Evolutionary conservation across 305 asterid species (phyloP).

Genomic region (Fraxinus angustifolia): DNA sequence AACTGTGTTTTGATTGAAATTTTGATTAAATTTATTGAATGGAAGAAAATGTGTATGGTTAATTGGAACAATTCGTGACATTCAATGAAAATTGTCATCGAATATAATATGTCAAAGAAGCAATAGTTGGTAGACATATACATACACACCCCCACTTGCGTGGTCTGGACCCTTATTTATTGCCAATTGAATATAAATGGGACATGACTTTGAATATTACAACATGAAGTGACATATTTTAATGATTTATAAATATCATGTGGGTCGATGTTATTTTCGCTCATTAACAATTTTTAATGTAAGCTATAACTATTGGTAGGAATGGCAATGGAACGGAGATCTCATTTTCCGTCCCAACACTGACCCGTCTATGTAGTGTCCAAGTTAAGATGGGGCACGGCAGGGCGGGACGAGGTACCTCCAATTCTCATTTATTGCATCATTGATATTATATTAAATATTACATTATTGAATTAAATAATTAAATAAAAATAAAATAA

Average conservation of each 20-base stretch:
- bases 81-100: background rate
- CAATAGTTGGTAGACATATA: background rate
- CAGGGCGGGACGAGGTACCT: background rate
- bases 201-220: background rate
- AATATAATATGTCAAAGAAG: background rate
- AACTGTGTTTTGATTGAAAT: background rate
- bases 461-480: no score
- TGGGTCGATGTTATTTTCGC: background rate
- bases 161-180: background rate
- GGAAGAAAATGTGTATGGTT: background rate
- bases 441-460: no score
- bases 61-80: background rate
- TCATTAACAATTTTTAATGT: background rate
- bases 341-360: no score
- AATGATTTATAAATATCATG: background rate
- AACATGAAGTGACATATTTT: background rate
- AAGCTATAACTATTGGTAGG: background rate
- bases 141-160: background rate
- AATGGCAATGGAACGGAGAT: background rate
- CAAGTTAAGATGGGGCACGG: background rate
- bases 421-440: background rate
- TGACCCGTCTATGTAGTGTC: background rate
- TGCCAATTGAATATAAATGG: background rate
- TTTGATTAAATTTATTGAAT: background rate
- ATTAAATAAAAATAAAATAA: no score